phyloP scores from a whole-genome alignment of 2,329 filamentous ascomycete genomes.

The Botryotinia calthae region DNA sequence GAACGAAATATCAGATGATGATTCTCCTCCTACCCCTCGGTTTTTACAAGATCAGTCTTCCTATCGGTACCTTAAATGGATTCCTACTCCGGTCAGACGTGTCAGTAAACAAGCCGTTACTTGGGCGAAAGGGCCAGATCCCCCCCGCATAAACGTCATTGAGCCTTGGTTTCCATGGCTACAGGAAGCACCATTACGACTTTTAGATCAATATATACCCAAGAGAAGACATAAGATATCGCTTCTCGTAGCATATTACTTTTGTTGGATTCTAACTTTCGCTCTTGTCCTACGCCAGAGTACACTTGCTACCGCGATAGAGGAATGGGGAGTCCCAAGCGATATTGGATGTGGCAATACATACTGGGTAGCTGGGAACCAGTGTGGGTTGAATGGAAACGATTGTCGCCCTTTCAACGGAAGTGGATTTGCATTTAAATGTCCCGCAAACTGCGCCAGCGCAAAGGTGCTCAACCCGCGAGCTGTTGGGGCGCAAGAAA shows the following conservation, averaged over 20 bases:
- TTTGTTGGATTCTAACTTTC: slow-evolving; percentile 68
- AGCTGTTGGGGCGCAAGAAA: slow-evolving; percentile 68
- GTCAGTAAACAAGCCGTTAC: slow-evolving; percentile 43
- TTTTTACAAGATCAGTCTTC: slow-evolving; percentile 56
- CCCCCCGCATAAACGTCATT: slow-evolving; percentile 52
- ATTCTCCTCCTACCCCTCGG: slow-evolving; percentile 52
- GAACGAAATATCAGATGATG: slow-evolving; percentile 47
- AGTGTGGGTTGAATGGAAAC: slow-evolving; percentile 71
- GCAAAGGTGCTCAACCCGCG: slow-evolving; percentile 67
- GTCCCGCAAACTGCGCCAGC: slow-evolving; percentile 68
- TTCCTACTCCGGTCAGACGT: slow-evolving; percentile 55
- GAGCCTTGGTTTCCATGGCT: slow-evolving; percentile 61
- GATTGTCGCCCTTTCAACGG: slow-evolving; percentile 73
- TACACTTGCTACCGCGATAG: slow-evolving; percentile 57
- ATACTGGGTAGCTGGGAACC: slow-evolving; percentile 70
- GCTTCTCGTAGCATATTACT: slow-evolving; percentile 59
- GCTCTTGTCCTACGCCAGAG: slow-evolving; percentile 65
- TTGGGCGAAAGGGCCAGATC: slow-evolving; percentile 58
- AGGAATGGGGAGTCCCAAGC: slow-evolving; percentile 63
- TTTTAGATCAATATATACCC: slow-evolving; percentile 63
- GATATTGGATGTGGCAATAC: slow-evolving; percentile 65
- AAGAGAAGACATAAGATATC: slow-evolving; percentile 56
- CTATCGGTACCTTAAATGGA: slow-evolving; percentile 51
- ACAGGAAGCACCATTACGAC: slow-evolving; percentile 63
- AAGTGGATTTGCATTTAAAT: slow-evolving; percentile 69